These are phyloP conservation scores for Thymus mandschuricus DNA, from an alignment of 257 asterid genomes.

Conservation along the genomic window DNA sequence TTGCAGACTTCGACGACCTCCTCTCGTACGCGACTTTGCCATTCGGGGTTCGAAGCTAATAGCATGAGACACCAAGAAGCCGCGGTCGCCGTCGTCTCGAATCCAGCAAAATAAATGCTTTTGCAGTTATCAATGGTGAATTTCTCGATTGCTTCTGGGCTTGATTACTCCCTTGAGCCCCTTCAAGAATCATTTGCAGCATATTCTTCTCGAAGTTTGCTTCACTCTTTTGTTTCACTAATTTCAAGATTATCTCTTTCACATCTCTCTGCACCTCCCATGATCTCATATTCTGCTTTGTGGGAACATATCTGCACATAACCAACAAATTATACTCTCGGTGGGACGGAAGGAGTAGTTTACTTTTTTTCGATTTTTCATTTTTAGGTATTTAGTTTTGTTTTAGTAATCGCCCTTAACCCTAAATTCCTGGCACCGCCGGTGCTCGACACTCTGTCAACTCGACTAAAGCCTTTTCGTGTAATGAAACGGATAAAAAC, in stretches of 20 bases:
- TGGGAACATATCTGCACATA: background rate
- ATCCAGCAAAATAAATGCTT: constrained; percentile 5
- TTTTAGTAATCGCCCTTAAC: no score
- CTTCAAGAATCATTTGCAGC: constrained; percentile 17
- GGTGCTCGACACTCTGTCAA: no score
- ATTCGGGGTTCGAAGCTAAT: constrained; percentile 8
- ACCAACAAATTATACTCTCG: background rate
- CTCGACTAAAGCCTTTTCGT: no score
- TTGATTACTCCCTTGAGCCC: background rate
- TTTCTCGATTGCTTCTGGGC: background rate
- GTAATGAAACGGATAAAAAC: no score
- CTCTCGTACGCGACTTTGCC: constrained; percentile 12
- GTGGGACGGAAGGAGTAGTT: no score
- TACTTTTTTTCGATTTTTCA: no score
- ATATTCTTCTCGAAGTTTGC: background rate
- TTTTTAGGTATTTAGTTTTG: no score
- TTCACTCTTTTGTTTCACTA: constrained; percentile 1
- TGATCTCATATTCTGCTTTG: background rate
- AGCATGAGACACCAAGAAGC: constrained; percentile 29
- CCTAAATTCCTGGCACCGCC: no score
- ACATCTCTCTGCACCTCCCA: constrained; percentile 9
- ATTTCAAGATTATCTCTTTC: constrained; percentile 12
- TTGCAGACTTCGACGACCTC: constrained; percentile 10
- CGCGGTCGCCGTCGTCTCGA: background rate
- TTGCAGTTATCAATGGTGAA: constrained; percentile 13